Percentiles rank a stretch among this genome's conserved stretches.
These are phyloP conservation scores for barley (Hordeum vulgare) DNA, from an alignment of 176 grass and related monocot genomes.

Conservation along the genomic window MorexV3_pseudomolecules_assembly NC_058519.1:602484225-602484724, in stretches of 20 bases:
- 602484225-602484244: not conserved
- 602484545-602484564: slow-evolving; percentile 75
- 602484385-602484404: slow-evolving; percentile 4
- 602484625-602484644: not conserved
- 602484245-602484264: not conserved
- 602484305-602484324: not conserved
- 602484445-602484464: slow-evolving; percentile 26
- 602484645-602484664: not conserved
- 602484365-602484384: not conserved
- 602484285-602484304: not conserved
- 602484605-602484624: slow-evolving; percentile 96
- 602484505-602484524: slow-evolving; percentile 68
- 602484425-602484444: slow-evolving; percentile 69
- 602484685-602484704: not conserved
- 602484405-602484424: slow-evolving; percentile 48
- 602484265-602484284: not conserved
- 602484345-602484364: not conserved
- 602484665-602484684: not conserved
- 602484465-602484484: slow-evolving; percentile 45
- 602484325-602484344: not conserved
- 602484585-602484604: slow-evolving; percentile 55
- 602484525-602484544: slow-evolving; percentile 72
- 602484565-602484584: slow-evolving; percentile 80
- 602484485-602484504: slow-evolving; percentile 44
- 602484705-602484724: not conserved